These are phyloP conservation scores for Fusarium sororula DNA, from an alignment of 2,329 filamentous ascomycete genomes.

Conservation along the genomic window DNA sequence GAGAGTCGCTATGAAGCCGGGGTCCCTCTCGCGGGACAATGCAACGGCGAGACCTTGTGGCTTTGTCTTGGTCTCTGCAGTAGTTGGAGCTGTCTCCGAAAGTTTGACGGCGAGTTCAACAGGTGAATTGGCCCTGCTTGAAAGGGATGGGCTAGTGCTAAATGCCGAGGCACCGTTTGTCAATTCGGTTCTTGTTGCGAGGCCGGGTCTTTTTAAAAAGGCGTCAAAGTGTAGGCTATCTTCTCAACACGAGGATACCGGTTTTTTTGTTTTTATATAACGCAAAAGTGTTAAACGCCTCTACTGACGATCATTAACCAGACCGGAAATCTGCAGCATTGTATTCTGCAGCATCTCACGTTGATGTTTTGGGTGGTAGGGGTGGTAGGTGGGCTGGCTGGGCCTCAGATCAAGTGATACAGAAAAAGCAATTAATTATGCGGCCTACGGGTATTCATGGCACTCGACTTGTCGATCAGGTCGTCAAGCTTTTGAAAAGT, in stretches of 20 bases:
- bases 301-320: conserved; percentile 5
- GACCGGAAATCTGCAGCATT: conserved; percentile 5
- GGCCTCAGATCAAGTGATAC: conserved; percentile 12
- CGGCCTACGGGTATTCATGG: not conserved
- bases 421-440: conserved; percentile 2
- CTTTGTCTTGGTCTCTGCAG: conserved; percentile 17
- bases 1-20: not conserved
- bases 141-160: not conserved
- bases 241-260: not conserved
- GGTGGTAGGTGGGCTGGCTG: not conserved
- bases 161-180: not conserved
- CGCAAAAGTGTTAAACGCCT: conserved; percentile 14
- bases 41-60: conserved; percentile 25
- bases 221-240: conserved; percentile 5
- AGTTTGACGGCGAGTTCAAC: not conserved
- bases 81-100: not conserved
- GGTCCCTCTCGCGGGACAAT: not conserved
- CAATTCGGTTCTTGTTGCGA: not conserved
- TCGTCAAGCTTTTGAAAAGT: not conserved
- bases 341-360: not conserved
- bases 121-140: not conserved
- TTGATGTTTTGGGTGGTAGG: not conserved
- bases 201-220: not conserved
- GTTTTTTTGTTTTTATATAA: not conserved
- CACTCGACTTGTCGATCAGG: not conserved